Percentiles rank a stretch among this genome's conserved stretches.
Conservation (phyloP, 306 rosid species). For the Cucurbita pepo region DNA sequence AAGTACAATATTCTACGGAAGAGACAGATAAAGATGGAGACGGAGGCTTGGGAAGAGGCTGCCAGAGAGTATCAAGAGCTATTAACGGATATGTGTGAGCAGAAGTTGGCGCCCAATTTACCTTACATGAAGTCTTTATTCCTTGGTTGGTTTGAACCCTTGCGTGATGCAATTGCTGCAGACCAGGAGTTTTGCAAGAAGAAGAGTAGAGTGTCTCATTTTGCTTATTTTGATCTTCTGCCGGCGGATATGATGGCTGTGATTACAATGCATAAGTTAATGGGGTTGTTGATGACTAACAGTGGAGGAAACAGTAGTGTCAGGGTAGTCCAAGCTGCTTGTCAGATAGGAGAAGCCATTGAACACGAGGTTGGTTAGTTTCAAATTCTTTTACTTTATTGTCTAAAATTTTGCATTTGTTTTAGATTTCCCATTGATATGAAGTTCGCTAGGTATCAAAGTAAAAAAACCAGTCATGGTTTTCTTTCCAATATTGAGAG, state of each 20-base stretch:
- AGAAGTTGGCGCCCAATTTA: constrained; percentile 83
- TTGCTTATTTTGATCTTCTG: constrained; percentile 35
- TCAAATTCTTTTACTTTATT: background rate
- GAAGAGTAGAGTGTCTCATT: constrained; percentile 20
- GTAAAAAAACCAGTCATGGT: background rate
- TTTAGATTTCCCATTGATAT: background rate
- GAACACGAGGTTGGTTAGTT: constrained; percentile 59
- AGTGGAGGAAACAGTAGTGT: constrained; percentile 39
- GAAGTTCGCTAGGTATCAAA: background rate
- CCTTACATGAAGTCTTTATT: constrained; percentile 79
- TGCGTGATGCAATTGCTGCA: constrained; percentile 40
- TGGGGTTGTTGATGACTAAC: constrained; percentile 83
- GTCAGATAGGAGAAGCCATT: constrained; percentile 75
- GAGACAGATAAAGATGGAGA: constrained; percentile 71
- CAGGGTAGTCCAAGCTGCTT: constrained; percentile 67
- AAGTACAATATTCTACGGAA: constrained; percentile 33
- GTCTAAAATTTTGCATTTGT: background rate
- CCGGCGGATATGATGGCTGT: constrained; percentile 85
- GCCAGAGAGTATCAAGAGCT: constrained; percentile 76
- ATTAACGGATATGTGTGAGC: constrained; percentile 64
- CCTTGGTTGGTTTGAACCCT: constrained; percentile 93
- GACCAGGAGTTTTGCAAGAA: constrained; percentile 32
- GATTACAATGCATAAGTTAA: constrained; percentile 82
- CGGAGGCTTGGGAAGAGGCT: constrained; percentile 91
- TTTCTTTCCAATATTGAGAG: background rate